phyloP scores from a whole-genome alignment of 169 alveolate genomes.

The Cryptosporidium muris region DNA sequence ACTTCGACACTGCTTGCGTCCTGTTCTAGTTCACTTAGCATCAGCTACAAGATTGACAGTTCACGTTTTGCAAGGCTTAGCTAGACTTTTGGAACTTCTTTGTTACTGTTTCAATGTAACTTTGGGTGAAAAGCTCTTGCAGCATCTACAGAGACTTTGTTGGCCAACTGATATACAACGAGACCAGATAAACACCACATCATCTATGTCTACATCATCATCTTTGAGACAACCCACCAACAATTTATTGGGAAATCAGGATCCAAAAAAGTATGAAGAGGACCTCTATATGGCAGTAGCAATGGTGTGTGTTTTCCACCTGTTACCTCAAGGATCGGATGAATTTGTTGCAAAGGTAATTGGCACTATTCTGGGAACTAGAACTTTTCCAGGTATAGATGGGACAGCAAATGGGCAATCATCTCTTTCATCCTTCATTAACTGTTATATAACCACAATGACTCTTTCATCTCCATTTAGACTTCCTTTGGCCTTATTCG shows the following conservation, averaged over 20 bases:
- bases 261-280: constrained; percentile 44
- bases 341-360: constrained; percentile 64
- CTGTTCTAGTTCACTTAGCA: constrained; percentile 62
- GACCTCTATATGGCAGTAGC: constrained; percentile 69
- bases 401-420: constrained; percentile 45
- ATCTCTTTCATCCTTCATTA: constrained; percentile 51
- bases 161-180: constrained; percentile 66
- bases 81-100: constrained; percentile 49
- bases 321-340: constrained; percentile 70
- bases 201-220: constrained; percentile 3
- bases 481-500: constrained; percentile 63
- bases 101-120: constrained; percentile 68
- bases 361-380: constrained; percentile 53
- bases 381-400: constrained; percentile 64
- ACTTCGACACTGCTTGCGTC: constrained; percentile 60
- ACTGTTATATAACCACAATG: constrained; percentile 49
- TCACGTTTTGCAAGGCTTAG: constrained; percentile 64
- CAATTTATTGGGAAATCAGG: background rate
- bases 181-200: constrained; percentile 15
- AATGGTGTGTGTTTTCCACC: constrained; percentile 65
- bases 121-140: constrained; percentile 63
- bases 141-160: constrained; percentile 57
- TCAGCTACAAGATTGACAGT: constrained; percentile 66
- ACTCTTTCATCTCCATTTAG: constrained; percentile 64
- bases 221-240: constrained; percentile 24